Percentiles rank a stretch among this genome's conserved stretches.
Conservation (phyloP, 1,284 basidiomycete genomes). For the Exobasidium rhododendri region DNA sequence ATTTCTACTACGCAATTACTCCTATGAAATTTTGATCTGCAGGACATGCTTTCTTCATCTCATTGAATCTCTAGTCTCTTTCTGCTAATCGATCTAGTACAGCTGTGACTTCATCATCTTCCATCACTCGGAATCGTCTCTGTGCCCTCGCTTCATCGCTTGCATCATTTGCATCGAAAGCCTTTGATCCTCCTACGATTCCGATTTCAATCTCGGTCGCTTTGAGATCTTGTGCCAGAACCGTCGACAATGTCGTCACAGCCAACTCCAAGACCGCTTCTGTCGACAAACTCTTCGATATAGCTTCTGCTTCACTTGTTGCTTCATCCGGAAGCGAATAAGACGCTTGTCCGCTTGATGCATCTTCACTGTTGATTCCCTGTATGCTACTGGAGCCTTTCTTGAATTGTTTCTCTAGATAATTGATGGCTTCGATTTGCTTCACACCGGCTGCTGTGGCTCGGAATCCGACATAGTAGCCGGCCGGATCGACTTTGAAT, state of each 20-base stretch:
- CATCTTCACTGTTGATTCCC: constrained; percentile 13
- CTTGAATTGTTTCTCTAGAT: constrained; percentile 98
- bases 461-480: constrained; percentile 97
- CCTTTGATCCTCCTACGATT: constrained; percentile 52
- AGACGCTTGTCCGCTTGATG: not conserved
- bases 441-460: constrained; percentile 95
- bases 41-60: no score
- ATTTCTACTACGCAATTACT: no score
- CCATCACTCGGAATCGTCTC: constrained; percentile 44
- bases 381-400: constrained; percentile 60
- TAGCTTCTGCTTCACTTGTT: constrained; percentile 31
- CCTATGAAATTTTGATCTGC: no score
- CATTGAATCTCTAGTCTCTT: constrained; percentile 33
- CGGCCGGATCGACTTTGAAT: constrained; percentile 97
- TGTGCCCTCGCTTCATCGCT: constrained; percentile 26
- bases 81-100: constrained; percentile 52
- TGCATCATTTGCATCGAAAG: constrained; percentile 15
- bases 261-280: constrained; percentile 68
- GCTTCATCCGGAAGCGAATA: constrained; percentile 31
- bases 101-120: constrained; percentile 38
- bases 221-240: constrained; percentile 89
- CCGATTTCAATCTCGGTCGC: constrained; percentile 61
- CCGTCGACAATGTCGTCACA: constrained; percentile 91
- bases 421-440: constrained; percentile 96
- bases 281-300: constrained; percentile 27